A percentile compares a stretch with the other conserved stretches of the same genome.
These are phyloP conservation scores for Lentinus brumalis DNA, from an alignment of 768 basidiomycete species.

Conservation along the genomic window DNA sequence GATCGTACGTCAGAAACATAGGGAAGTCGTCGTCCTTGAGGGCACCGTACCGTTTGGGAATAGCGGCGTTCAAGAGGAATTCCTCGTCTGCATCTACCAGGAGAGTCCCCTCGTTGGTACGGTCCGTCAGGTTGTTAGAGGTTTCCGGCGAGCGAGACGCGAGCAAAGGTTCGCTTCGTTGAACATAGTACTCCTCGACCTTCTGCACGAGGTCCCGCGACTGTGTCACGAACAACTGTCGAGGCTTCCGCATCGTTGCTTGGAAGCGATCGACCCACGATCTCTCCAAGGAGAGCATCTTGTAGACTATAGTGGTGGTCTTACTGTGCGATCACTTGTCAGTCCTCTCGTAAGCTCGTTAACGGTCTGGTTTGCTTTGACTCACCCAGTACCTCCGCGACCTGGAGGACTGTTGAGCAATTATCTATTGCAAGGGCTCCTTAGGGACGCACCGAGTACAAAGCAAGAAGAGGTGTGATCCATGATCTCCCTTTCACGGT, in stretches of 20 bases:
- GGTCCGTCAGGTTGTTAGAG: constrained; percentile 21
- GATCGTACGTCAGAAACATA: constrained; percentile 67
- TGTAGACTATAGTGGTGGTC: constrained; percentile 77
- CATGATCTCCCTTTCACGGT: constrained; percentile 57
- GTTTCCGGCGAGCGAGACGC: constrained; percentile 36
- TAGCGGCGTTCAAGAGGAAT: constrained; percentile 33
- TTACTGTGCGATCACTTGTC: constrained; percentile 44
- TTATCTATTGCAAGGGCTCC: no score
- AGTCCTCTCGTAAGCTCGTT: no score
- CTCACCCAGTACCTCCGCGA: constrained; percentile 74
- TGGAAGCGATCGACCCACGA: constrained; percentile 41
- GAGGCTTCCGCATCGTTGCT: constrained; percentile 43
- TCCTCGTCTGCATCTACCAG: constrained; percentile 47
- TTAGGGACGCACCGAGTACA: constrained; percentile 43
- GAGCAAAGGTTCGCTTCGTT: constrained; percentile 30
- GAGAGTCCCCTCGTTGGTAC: constrained; percentile 2
- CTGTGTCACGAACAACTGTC: constrained; percentile 75
- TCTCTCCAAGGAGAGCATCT: constrained; percentile 70
- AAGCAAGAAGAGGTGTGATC: constrained; percentile 63
- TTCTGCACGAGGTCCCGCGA: constrained; percentile 66
- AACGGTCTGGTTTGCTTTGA: no score
- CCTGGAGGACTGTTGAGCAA: constrained; percentile 25
- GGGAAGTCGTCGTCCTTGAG: constrained; percentile 66
- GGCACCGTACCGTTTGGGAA: constrained; percentile 56
- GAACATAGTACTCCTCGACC: constrained; percentile 64